phyloP scores from a whole-genome alignment of 164 flowering plant species.

The Buxus sempervirens region DNA sequence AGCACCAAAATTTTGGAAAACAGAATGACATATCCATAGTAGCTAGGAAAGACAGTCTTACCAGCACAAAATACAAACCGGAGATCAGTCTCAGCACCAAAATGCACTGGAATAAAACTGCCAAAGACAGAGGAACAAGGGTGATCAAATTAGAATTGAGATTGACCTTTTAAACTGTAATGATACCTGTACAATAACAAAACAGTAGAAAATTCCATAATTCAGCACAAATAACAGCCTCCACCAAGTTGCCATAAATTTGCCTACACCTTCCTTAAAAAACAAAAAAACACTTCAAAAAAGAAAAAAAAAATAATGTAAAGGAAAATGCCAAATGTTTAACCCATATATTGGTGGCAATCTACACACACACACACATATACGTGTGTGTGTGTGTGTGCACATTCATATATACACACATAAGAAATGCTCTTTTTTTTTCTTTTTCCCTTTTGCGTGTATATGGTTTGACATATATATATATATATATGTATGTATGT shows the following conservation, averaged over 20 bases:
- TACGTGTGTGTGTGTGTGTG: too few relatives aligned
- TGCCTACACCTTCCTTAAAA: neutral
- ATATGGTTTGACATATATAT: too few relatives aligned
- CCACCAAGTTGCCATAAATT: neutral
- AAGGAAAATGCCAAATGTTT: neutral
- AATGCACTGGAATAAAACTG: slow-evolving; percentile 84
- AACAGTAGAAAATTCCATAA: too few relatives aligned
- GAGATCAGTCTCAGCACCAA: slow-evolving; percentile 88
- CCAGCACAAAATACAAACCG: slow-evolving; percentile 94
- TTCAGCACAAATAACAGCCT: too few relatives aligned
- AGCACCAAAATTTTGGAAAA: neutral
- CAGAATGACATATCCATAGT: neutral
- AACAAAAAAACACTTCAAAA: too few relatives aligned
- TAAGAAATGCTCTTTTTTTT: too few relatives aligned
- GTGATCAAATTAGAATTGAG: neutral
- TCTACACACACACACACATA: neutral
- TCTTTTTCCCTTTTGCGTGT: too few relatives aligned
- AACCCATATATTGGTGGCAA: neutral
- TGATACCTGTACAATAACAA: neutral
- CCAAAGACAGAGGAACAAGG: slow-evolving; percentile 12
- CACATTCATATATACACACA: too few relatives aligned
- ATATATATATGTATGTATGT: too few relatives aligned
- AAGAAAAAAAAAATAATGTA: too few relatives aligned
- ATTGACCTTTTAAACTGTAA: neutral
- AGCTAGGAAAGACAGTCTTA: slow-evolving; percentile 24